Evolutionary conservation across 345 rosid species (phyloP), one percentile per base, ranked within the genome.

Genomic region (Firmiana major): DNA sequence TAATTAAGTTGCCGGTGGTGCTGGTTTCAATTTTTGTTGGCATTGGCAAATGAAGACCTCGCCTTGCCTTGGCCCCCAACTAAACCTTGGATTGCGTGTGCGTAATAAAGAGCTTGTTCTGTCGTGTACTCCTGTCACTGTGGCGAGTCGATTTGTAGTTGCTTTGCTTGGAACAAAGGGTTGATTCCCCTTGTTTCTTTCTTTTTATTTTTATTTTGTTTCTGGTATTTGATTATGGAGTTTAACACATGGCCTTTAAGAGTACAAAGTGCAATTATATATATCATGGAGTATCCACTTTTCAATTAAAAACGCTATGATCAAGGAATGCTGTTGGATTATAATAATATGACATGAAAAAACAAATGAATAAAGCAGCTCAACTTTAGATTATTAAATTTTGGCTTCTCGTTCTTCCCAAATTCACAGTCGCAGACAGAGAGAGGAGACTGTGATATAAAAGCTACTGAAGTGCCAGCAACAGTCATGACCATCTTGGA

Each of bases 271-370:
- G 48, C 69, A 40, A 65, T 10, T 40, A 10, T 9, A 65, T 9
- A 65, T 64, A 26, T 58, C 19, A 59, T 60, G 57, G 38, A 26
- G 58, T 46, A 73, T 19, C 6, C 51, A 24, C 26, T 74, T 74
- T 43, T 74, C 58, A 74, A 24, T 28, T 45, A 59, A 46, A 46
- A 69, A 71, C 57, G 21, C 69, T 28, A 43, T 9, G 54, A 74
- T 60, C 77, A 60, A 74, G 69, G 69, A 74, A 10, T 75, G 62
- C 62, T 62, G 45, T 22, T 43, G 66, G 34, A 59, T 59, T 21
- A 34, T 63, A 31, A 75, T 63, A 48, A 28, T 10, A 51, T 28
- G 51, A 10, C 31, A 67, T 13, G 34, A 40, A n/a, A 40, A 40
- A 4, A 42, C 3, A 42, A 60, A 28, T n/a, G 38, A 71, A 49